Evolutionary conservation across 2,329 filamentous ascomycete genomes (phyloP).

Genomic region (Talaromyces albobiverticillius): DNA sequence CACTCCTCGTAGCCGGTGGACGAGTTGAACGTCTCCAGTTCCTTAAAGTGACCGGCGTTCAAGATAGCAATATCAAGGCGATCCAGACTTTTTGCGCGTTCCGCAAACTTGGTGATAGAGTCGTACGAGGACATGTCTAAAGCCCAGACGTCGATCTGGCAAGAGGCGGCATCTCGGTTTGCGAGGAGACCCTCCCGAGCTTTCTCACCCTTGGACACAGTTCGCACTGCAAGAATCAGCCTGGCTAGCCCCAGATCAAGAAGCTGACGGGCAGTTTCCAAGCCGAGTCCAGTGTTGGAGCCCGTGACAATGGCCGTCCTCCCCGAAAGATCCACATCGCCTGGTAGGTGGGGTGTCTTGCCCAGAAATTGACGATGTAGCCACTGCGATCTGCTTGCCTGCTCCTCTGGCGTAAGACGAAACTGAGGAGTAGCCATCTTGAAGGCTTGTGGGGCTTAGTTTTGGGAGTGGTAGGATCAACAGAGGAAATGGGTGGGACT

Average conservation of each 20-base stretch:
- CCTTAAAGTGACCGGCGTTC: constrained; percentile 35
- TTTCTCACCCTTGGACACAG: constrained; percentile 38
- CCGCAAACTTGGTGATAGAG: constrained; percentile 30
- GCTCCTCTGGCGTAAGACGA: no score
- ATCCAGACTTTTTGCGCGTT: constrained; percentile 33
- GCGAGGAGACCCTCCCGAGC: constrained; percentile 37
- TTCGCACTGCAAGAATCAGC: constrained; percentile 48
- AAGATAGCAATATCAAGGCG: constrained; percentile 46
- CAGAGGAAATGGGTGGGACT: no score
- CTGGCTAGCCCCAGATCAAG: constrained; percentile 39
- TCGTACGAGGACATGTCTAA: constrained; percentile 49
- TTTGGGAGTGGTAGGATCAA: no score
- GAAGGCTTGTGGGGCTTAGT: no score
- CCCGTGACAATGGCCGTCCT: constrained; percentile 52
- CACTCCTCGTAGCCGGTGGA: constrained; percentile 50
- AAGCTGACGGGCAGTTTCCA: constrained; percentile 49
- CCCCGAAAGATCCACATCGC: constrained; percentile 18
- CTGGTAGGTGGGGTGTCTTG: no score
- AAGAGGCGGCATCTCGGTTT: constrained; percentile 25
- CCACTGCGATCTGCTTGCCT: no score
- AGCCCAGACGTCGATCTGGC: constrained; percentile 44
- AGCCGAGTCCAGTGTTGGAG: constrained; percentile 51
- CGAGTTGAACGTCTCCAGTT: constrained; percentile 29
- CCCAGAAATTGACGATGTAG: no score
- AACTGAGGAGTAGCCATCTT: no score